Base-by-base conservation (phyloP, 768 basidiomycete species). In the Hygrocybe coccinea region DNA sequence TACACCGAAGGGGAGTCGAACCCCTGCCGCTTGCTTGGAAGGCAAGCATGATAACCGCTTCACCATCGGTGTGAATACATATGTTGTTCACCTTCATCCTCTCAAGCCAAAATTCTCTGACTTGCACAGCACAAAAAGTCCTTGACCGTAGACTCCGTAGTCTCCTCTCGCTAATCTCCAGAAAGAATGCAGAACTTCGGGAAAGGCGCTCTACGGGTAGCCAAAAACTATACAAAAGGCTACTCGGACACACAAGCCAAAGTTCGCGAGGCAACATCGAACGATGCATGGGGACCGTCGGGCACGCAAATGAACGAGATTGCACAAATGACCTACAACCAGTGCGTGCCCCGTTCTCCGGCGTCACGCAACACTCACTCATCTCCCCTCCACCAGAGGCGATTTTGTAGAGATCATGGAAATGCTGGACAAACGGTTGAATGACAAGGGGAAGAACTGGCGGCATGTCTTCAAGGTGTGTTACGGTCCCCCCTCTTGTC, bases 391-490 rank as follows among this genome's bases (percentile, higher is more conserved):
- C 37, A 24, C 38, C 22, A 81, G 94, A 72, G 88, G 85, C 57
- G 95, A 98, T 65, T 99, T 99, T 69, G 93, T 98, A 11, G 97
- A 99, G 74, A 91, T 99, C 65, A 97, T 99, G 93, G 97, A 99
- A 77, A 97, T 97, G 92, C 80, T 99, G 48, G 97, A 98, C 74
- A 98, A 99, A 73, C 85, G 97, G 50, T 75, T 99, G 59, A 94
- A 94, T 63, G 97, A 99, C 76, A 98, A 97, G 78, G 97, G 97
- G 36, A 98, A 98, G 83, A 97, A 98, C 65, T 99, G 97, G 97
- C 82, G 95, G 51, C 97, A 99, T 77, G 95, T 98, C 56, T 98
- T 97, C 83, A 98, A 98, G 80, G 92, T 86, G 50, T 56, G 78
- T 61, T 21, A 33, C 34, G 11, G 50, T 34, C 22, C 33, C 37